Evolutionary conservation across 768 basidiomycete genomes (phyloP).

Genomic region (Kwoniella europaea): DNA sequence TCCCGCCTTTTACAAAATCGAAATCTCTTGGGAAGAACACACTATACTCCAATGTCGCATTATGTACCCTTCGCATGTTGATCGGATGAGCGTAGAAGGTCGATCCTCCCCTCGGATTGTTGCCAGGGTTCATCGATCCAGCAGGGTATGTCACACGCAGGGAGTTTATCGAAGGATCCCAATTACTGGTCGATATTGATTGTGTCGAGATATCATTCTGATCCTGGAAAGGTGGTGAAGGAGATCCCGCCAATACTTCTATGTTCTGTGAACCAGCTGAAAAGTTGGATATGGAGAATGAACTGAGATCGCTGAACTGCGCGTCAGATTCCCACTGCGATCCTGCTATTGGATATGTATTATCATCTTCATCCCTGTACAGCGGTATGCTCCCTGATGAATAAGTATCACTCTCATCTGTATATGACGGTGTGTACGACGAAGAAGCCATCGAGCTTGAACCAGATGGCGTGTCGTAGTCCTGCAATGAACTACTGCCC

Average conservation of each 20-base stretch:
- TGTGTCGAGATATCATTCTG: background rate
- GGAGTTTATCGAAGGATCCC: slow-evolving; percentile 15
- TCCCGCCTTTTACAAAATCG: slow-evolving; percentile 77
- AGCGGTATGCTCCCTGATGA: background rate
- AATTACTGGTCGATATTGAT: background rate
- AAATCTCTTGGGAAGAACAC: slow-evolving; percentile 68
- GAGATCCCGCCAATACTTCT: slow-evolving; percentile 11
- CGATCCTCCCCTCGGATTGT: slow-evolving; percentile 8
- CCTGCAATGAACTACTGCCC: background rate
- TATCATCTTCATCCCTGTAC: background rate
- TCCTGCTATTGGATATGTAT: slow-evolving; percentile 6
- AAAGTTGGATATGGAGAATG: slow-evolving; percentile 18
- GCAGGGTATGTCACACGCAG: slow-evolving; percentile 20
- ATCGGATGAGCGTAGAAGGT: slow-evolving; percentile 18
- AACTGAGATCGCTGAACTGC: slow-evolving; percentile 11
- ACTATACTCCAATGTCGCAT: slow-evolving; percentile 21
- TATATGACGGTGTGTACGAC: background rate
- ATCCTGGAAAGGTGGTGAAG: background rate
- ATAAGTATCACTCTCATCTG: background rate
- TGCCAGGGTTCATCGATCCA: slow-evolving; percentile 14
- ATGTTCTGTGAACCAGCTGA: slow-evolving; percentile 18
- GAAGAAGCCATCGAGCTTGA: background rate
- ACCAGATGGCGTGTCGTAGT: background rate
- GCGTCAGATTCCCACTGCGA: slow-evolving; percentile 15
- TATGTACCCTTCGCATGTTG: slow-evolving; percentile 12